A percentile compares a stretch with the other conserved stretches of the same genome.
These are phyloP conservation scores for Aspergillus pseudoglaucus DNA, from an alignment of 2,329 filamentous ascomycete genomes.

Conservation along the genomic window DNA sequence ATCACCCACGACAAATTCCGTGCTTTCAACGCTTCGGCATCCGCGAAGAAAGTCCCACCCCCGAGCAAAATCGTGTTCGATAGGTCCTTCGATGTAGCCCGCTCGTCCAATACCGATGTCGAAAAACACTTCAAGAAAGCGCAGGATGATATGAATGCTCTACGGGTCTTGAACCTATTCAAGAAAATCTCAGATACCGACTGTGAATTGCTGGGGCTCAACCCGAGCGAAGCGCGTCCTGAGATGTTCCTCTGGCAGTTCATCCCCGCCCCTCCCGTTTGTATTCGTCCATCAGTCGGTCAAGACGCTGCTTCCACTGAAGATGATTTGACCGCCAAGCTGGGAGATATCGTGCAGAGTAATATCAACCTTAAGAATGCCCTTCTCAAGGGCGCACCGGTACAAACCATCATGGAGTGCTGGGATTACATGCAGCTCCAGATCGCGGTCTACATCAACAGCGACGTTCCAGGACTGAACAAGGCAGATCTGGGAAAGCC, in stretches of 20 bases:
- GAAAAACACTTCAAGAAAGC: slow-evolving; percentile 89
- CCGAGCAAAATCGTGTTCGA: slow-evolving; percentile 79
- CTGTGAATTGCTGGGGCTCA: slow-evolving; percentile 83
- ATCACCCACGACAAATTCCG: slow-evolving; percentile 90
- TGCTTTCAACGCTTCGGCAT: slow-evolving; percentile 79
- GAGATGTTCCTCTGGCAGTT: slow-evolving; percentile 99
- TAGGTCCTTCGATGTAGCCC: slow-evolving; percentile 73
- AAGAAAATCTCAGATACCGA: slow-evolving; percentile 77
- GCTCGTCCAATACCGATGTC: slow-evolving; percentile 69
- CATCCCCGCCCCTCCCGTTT: slow-evolving; percentile 86
- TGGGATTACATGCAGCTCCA: slow-evolving; percentile 97
- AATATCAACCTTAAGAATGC: slow-evolving; percentile 81
- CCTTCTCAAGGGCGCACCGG: slow-evolving; percentile 71
- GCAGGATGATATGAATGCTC: slow-evolving; percentile 86
- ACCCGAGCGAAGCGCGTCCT: slow-evolving; percentile 77
- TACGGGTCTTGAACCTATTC: slow-evolving; percentile 85
- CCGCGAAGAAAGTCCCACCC: slow-evolving; percentile 75
- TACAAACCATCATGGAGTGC: slow-evolving; percentile 91
- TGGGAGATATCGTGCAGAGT: slow-evolving; percentile 93
- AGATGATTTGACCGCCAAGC: slow-evolving; percentile 91
- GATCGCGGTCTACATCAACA: slow-evolving; percentile 97
- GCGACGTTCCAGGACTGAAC: slow-evolving; percentile 86
- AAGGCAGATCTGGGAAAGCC: slow-evolving; percentile 81
- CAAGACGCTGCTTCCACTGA: slow-evolving; percentile 92
- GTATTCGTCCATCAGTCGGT: slow-evolving; percentile 85